A percentile compares a stretch with the other conserved stretches of the same genome.
phyloP scores from a whole-genome alignment of 2,329 filamentous ascomycete species.

The Aureobasidium sp. region DNA sequence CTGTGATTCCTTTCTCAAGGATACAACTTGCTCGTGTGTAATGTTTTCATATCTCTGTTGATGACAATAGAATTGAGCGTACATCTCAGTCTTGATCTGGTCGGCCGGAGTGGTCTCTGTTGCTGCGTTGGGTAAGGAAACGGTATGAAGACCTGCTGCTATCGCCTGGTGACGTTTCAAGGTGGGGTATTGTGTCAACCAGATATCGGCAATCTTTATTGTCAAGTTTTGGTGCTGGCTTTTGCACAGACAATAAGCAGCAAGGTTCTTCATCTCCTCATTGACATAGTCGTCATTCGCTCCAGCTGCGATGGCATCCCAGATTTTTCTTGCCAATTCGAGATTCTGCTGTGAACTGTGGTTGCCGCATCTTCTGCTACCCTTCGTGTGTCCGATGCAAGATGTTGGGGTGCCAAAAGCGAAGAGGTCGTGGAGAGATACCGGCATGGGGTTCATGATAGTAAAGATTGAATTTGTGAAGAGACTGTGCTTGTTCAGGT shows the following conservation, averaged over 20 bases:
- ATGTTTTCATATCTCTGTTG: not conserved
- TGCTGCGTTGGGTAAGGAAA: not conserved
- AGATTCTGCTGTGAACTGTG: not conserved
- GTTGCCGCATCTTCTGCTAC: not conserved
- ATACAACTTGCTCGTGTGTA: not conserved
- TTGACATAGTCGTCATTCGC: not conserved
- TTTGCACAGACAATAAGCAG: not conserved
- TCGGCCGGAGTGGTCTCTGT: not conserved
- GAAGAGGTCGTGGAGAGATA: not conserved
- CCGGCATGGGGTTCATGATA: not conserved
- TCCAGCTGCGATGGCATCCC: not conserved
- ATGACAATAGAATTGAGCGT: not conserved
- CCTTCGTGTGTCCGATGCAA: not conserved
- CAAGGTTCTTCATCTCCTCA: not conserved
- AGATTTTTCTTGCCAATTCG: no score
- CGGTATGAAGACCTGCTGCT: not conserved
- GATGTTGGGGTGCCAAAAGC: fast-evolving
- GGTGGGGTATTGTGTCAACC: not conserved
- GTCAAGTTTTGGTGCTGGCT: not conserved
- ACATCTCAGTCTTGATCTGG: not conserved
- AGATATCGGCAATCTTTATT: not conserved
- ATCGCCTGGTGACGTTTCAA: not conserved
- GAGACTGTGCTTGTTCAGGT: no score
- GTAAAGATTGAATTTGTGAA: not conserved
- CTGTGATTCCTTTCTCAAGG: not conserved